Conservation (phyloP, 768 basidiomycete species). For the Mycena albidolilacea region DNA sequence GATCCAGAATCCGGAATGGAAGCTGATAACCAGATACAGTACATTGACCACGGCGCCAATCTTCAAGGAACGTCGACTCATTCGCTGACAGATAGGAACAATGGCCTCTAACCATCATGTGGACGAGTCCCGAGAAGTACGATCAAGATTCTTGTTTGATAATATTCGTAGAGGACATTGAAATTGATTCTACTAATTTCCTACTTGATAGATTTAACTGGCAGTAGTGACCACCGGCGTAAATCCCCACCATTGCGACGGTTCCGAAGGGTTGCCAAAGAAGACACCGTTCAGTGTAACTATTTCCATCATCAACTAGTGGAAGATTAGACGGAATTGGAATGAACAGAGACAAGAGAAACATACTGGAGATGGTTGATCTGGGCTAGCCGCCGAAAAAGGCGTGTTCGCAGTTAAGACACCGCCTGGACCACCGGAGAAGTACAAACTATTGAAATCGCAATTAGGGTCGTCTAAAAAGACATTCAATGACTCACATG, state of each 20-base stretch:
- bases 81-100: constrained; percentile 24
- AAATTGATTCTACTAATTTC: constrained; percentile 21
- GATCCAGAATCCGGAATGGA: not conserved
- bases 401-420: constrained; percentile 28
- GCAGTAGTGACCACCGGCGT: constrained; percentile 23
- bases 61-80: constrained; percentile 20
- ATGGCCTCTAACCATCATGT: constrained; percentile 12
- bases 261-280: constrained; percentile 12
- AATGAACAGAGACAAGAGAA: constrained; percentile 16
- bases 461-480: constrained; percentile 18
- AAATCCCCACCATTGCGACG: constrained; percentile 28
- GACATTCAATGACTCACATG: constrained; percentile 22
- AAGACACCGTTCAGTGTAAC: constrained; percentile 12
- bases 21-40: constrained; percentile 20
- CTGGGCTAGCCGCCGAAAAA: constrained; percentile 17
- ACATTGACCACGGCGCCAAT: constrained; percentile 17
- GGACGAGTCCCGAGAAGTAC: constrained; percentile 16
- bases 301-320: constrained; percentile 28
- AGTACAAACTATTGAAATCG: constrained; percentile 22
- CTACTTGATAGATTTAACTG: constrained; percentile 19
- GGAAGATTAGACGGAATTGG: constrained; percentile 18
- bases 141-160: constrained; percentile 14
- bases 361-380: constrained; percentile 27
- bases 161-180: constrained; percentile 22
- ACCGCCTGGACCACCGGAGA: constrained; percentile 26